Evolutionary conservation across 805 yeast species (phyloP).

Genomic region (Candida broadrunensis): DNA sequence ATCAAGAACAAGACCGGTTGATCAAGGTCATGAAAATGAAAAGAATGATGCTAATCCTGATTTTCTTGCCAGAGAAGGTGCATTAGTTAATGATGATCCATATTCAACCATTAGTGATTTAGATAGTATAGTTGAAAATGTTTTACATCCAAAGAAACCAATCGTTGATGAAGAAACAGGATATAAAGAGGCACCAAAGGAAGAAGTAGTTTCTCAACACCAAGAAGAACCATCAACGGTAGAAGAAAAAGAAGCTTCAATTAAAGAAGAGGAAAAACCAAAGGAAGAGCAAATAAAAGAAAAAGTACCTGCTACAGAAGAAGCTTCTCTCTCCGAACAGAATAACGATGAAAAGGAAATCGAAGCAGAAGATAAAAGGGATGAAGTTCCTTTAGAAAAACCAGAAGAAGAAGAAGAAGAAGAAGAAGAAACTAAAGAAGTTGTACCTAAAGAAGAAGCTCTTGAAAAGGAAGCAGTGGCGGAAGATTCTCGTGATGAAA

Average conservation of each 20-base stretch:
- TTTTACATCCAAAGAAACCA: constrained; percentile 23
- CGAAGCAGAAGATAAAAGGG: neutral
- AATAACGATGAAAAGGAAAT: constrained; percentile 2
- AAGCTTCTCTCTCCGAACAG: neutral
- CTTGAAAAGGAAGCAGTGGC: neutral
- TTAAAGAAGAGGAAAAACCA: neutral
- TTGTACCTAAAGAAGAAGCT: neutral
- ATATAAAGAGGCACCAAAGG: neutral
- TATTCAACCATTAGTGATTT: constrained; percentile 46
- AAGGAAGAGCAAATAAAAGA: constrained; percentile 1
- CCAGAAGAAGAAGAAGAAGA: neutral
- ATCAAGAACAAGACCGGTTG: constrained; percentile 52
- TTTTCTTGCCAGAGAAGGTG: constrained; percentile 56
- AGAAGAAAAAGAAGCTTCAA: constrained; percentile 1
- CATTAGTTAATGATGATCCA: constrained; percentile 49
- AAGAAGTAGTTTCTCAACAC: neutral
- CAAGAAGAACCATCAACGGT: constrained; percentile 2
- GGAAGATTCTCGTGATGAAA: neutral
- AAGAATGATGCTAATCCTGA: constrained; percentile 28
- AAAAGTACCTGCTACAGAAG: neutral
- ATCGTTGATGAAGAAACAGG: neutral
- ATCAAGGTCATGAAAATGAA: constrained; percentile 14
- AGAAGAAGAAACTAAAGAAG: constrained; percentile 1
- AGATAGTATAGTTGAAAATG: constrained; percentile 48
- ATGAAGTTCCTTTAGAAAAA: neutral